Evolutionary conservation across 1,284 basidiomycete genomes (phyloP), one percentile per base, ranked within the genome.

Genomic region (Lentinus polychrous): DNA sequence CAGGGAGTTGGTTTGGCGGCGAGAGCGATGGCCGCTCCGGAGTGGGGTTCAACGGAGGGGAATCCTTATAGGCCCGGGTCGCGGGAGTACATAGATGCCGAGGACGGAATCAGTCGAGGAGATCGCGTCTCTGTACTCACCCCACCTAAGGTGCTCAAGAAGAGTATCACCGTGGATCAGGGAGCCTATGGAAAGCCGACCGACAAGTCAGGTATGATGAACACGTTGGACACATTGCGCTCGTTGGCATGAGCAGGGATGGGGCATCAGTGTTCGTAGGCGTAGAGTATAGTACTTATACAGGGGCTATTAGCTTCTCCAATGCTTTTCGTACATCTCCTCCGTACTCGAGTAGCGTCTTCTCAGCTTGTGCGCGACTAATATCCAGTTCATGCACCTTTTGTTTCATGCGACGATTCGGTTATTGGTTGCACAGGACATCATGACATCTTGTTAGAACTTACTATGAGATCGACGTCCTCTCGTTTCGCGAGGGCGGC

Each of bases 321-420:
- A 69, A 54, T 39, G 65, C 60, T 52, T 64, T 64, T n/a, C 40
- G 48, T 2, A 70, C 38, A 43, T 66, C 60, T 5, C 64, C 65
- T 17, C 58, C 49, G 27, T 78, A 69, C 37, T 77, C 74, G 14
- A 60, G 57, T 4, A 86, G 66, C 1, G 72, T 68, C 53, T 73
- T 76, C 55, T 83, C 83, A 3, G 81, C 83, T 52, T 79, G 76
- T 5, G 65, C 56, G 38, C 75, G 70, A 6, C 80, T 61, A 48
- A 83, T 75, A 55, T 85, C 83, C 48, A 86, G 75, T 64, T 85
- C 82, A 50, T 73, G 70, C 8, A 83, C 70, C 83, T 85, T 55
- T 43, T 38, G 43, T 17, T 32, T 20, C 14, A 7, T 24, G 20
- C 20, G 38, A 7, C 6, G 18, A 18, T 36, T 15, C 17, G 23